These are phyloP conservation scores for Vachellia pachyceras DNA, from an alignment of 306 rosid genomes.

Conservation along the genomic window DNA sequence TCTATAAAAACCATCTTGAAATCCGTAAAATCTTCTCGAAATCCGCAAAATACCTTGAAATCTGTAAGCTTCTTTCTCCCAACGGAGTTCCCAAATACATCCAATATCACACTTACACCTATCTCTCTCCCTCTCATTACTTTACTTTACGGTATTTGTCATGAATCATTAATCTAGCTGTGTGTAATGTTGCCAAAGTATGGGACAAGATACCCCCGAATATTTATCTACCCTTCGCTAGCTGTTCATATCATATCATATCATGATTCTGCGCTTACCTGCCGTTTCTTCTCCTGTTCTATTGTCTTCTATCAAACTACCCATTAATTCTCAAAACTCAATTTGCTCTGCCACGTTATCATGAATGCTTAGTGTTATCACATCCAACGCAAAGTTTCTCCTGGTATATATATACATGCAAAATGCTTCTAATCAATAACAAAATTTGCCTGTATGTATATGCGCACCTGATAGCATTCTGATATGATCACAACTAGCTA, in stretches of 20 bases:
- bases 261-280: conserved; percentile 20
- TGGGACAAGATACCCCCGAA: conserved; percentile 60
- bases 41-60: too few species aligned
- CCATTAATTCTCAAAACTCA: conserved; percentile 3
- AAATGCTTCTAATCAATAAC: neutral
- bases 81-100: too few species aligned
- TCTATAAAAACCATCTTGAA: too few species aligned
- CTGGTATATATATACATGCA: neutral
- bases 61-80: too few species aligned
- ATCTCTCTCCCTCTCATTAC: conserved; percentile 20
- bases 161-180: conserved; percentile 36
- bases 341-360: neutral
- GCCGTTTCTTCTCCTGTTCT: conserved; percentile 15
- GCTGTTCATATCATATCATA: conserved; percentile 11
- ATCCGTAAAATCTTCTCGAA: too few species aligned
- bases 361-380: neutral
- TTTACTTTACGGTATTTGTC: conserved; percentile 34
- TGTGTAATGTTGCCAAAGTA: conserved; percentile 46
- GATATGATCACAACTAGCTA: neutral
- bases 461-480: neutral
- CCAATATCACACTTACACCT: too few species aligned
- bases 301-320: conserved; percentile 12
- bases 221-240: conserved; percentile 42
- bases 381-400: conserved; percentile 2
- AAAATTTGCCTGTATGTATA: neutral